Percentiles rank a stretch among this genome's conserved stretches.
Evolutionary conservation across 2,329 filamentous ascomycete species (phyloP).

Genomic region (Tolypocladium inflatum): DNA sequence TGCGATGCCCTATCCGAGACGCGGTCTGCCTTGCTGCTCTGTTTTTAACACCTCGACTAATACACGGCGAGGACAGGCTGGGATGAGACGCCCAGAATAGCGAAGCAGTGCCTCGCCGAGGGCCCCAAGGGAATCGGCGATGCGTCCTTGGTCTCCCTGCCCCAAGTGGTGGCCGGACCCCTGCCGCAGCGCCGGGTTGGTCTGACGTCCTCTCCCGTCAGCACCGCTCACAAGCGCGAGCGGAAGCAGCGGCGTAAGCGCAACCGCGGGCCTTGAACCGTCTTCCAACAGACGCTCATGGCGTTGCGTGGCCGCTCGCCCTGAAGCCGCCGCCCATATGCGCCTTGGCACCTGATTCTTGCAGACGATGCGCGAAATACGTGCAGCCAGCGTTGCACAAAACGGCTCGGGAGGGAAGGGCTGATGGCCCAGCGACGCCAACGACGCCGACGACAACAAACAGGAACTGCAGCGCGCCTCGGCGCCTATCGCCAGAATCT

Average conservation of each 20-base stretch:
- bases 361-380: not conserved
- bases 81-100: conserved; percentile 1
- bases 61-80: not conserved
- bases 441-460: not conserved
- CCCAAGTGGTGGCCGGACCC: not conserved
- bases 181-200: not conserved
- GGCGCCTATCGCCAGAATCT: not conserved
- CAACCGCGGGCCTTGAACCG: not conserved
- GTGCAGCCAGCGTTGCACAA: not conserved
- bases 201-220: conserved; percentile 1
- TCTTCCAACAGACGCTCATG: not conserved
- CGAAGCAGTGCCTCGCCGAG: not conserved
- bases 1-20: not conserved
- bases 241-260: conserved; percentile 1
- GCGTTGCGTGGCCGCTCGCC: not conserved
- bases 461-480: not conserved
- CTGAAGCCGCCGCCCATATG: not conserved
- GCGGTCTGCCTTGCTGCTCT: not conserved
- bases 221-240: conserved; percentile 3
- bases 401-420: not conserved
- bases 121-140: not conserved
- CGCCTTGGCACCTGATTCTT: not conserved
- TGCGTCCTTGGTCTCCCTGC: not conserved
- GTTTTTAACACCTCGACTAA: not conserved
- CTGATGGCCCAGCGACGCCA: not conserved